Base-by-base conservation (phyloP, 805 yeast species). In the Schwanniomyces sp. region DNA sequence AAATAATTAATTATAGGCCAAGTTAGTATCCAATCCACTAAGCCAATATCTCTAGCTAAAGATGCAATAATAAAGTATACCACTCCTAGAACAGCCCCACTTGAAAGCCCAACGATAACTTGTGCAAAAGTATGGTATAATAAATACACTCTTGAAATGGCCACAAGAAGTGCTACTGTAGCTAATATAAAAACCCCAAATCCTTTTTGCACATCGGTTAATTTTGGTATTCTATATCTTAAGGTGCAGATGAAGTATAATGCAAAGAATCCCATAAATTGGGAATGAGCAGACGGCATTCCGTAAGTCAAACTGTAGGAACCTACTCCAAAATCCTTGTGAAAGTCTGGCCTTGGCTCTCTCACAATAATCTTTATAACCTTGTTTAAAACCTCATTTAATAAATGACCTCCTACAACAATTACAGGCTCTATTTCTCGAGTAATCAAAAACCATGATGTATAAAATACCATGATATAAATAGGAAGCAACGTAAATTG, bases 211-310 rank as follows among this genome's bases (percentile, higher is more conserved):
- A 24, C 0, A 2, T 17, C 18, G 4, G 59, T 48, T 41, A 79
- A 53, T 36, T 55, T 59, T 11, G 40, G 66, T 60, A 52, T 69
- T 64, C 81, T 81, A 69, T 59, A 76, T 68, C 52, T 63, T 54
- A 64, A 66, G 46, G 48, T 77, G 48, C 86, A 72, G 2, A 74
- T 55, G 51, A 76, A 69, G 60, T 84, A 87, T 7, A 78, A 70
- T n/a, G 81, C 77, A 52, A 86, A 83, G 62, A 83, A 94, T 2
- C 96, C 95, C 91, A 92, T 87, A 65, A 91, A 94, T 68, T 92
- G 99, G 0, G 96, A 83, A 66, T 92, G 99, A 1, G 99, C 97
- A 45, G 91, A 84, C 0, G 99, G 99, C 97, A 92, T 92, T 0
- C 99, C 99, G 63, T 85, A 91, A 0, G 86, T 84, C 52, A 86